Conservation (phyloP, 441 rosid genomes). For the Biscutella auriculata region DNA sequence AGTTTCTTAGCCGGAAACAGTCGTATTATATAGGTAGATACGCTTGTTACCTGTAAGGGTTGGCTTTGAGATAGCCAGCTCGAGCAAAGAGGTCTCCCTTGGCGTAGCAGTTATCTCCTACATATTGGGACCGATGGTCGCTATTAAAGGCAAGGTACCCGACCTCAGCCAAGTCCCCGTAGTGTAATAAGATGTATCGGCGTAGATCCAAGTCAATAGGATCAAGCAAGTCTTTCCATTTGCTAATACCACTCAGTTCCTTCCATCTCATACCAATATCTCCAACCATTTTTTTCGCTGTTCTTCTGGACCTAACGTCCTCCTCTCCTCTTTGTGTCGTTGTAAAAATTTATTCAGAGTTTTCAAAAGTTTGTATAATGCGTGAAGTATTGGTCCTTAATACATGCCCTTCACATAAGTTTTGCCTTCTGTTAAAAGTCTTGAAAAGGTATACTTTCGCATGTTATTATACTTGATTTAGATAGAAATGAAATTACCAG, state of each 20-base stretch:
- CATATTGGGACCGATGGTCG: conserved; percentile 14
- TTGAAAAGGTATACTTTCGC: too few species aligned
- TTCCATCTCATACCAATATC: conserved; percentile 29
- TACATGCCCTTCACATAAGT: conserved; percentile 19
- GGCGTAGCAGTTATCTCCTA: conserved; percentile 21
- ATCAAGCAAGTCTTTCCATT: conserved; percentile 29
- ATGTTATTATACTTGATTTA: too few species aligned
- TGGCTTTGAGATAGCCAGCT: conserved; percentile 20
- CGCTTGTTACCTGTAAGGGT: conserved; percentile 21
- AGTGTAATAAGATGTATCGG: conserved; percentile 30
- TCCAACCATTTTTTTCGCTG: conserved; percentile 2
- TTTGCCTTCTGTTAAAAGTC: conserved; percentile 1
- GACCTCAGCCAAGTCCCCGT: conserved; percentile 29
- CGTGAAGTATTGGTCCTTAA: conserved; percentile 16
- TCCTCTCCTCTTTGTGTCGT: background rate
- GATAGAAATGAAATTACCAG: too few species aligned
- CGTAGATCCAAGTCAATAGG: conserved; percentile 37
- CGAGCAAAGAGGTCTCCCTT: conserved; percentile 23
- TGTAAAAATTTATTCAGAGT: conserved; percentile 1
- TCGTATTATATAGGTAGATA: background rate
- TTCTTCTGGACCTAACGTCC: conserved; percentile 1
- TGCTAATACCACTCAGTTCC: conserved; percentile 29
- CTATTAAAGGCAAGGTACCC: conserved; percentile 21
- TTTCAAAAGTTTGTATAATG: background rate
- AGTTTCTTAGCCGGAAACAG: background rate